Conservation (phyloP, 352 stramenopile genomes). For the Pilasporangium apinafurcum region DNA sequence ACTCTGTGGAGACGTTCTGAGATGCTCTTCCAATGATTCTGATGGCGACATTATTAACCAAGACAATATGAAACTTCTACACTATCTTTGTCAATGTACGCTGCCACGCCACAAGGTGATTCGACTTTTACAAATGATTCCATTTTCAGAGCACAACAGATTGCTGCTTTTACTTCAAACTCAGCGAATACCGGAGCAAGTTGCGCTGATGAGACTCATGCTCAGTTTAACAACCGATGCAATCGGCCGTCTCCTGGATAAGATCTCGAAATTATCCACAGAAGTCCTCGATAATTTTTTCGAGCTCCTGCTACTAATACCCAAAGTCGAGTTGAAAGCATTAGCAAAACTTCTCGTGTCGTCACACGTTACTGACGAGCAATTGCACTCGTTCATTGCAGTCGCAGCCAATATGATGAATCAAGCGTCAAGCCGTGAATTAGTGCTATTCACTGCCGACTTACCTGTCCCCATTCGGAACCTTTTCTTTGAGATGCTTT, state of each 20-base stretch:
- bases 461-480: slow-evolving; percentile 28
- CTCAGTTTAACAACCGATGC: slow-evolving; percentile 33
- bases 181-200: slow-evolving; percentile 49
- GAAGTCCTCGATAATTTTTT: slow-evolving; percentile 60
- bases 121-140: slow-evolving; percentile 34
- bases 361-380: slow-evolving; percentile 22
- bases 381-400: slow-evolving; percentile 36
- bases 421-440: slow-evolving; percentile 54
- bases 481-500: slow-evolving; percentile 47
- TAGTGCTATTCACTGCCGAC: slow-evolving; percentile 51
- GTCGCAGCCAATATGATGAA: slow-evolving; percentile 66
- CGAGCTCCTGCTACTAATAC: slow-evolving; percentile 50
- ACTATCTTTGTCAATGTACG: slow-evolving; percentile 38
- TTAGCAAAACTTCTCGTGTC: slow-evolving; percentile 48
- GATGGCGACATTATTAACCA: not conserved
- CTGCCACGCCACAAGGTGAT: slow-evolving; percentile 38
- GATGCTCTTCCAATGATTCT: too few relatives aligned
- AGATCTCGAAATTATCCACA: slow-evolving; percentile 24
- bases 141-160: slow-evolving; percentile 16
- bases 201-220: slow-evolving; percentile 53
- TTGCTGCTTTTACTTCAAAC: slow-evolving; percentile 47
- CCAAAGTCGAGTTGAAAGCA: slow-evolving; percentile 52
- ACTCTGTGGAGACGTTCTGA: slow-evolving; percentile 25
- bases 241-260: slow-evolving; percentile 39
- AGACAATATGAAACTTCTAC: slow-evolving; percentile 24